Percentiles rank a stretch among this genome's conserved stretches.
Evolutionary conservation across 148 eudicot genomes (phyloP).

Genomic region (Simmondsia chinensis): DNA sequence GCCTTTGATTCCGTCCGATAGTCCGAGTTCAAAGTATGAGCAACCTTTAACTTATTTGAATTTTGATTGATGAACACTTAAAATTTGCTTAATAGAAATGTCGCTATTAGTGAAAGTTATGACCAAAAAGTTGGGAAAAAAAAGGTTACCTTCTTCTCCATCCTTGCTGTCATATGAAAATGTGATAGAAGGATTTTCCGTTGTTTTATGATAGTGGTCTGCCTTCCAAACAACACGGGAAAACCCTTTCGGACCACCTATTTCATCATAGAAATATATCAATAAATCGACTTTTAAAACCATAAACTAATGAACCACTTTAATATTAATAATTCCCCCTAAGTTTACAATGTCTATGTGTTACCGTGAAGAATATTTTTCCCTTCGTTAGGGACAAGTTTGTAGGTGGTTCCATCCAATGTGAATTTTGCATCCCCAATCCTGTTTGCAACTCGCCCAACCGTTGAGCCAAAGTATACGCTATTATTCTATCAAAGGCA

Average conservation of each 20-base stretch:
- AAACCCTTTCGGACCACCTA: conserved; percentile 62
- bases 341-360: not conserved
- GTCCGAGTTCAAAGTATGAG: too few species aligned
- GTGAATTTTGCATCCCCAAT: conserved; percentile 49
- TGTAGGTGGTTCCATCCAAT: conserved; percentile 37
- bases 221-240: conserved; percentile 22
- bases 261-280: not conserved
- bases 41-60: too few species aligned
- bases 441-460: conserved; percentile 81
- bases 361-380: conserved; percentile 72
- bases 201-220: conserved; percentile 5
- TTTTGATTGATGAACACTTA: too few species aligned
- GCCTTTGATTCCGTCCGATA: too few species aligned
- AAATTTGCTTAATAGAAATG: too few species aligned
- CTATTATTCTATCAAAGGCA: conserved; percentile 35
- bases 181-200: conserved; percentile 16
- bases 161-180: conserved; percentile 22
- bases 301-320: too few species aligned
- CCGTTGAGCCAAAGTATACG: conserved; percentile 53
- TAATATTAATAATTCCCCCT: not conserved
- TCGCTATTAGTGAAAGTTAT: too few species aligned
- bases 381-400: conserved; percentile 46
- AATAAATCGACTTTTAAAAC: not conserved
- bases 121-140: too few species aligned
- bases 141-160: conserved; percentile 16